Evolutionary conservation across 2,329 filamentous ascomycete species (phyloP), one percentile per base, ranked within the genome.

Genomic region (Mollisia scopiformis): DNA sequence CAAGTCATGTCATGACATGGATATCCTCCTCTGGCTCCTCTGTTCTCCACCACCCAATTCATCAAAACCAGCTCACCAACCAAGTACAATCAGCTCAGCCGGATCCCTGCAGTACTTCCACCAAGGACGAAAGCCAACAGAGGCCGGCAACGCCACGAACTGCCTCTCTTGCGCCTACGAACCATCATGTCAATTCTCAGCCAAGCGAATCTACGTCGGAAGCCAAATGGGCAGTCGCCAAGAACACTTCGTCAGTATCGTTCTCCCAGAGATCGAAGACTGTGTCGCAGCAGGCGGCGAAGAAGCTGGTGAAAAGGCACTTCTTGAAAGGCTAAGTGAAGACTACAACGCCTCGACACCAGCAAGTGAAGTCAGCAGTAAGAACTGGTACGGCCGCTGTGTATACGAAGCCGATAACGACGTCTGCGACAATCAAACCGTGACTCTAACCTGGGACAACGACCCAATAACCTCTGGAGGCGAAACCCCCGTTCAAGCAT

Each of bases 1-100:
- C 4, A 98, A 98, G 76, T 96, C 92, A 62, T 97, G 94, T 68
- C 95, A 98, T 71, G 95, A 98, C 69, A 91, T 98, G 54, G 95
- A 98, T 72, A 86, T 97, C 61, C 78, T 98, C 6, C 80, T 97
- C n/a, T 98, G 95, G 94, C 78, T 98, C 53, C 82, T 98, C 14
- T 94, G 88, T 72, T 90, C 92, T 0, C 74, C 82, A 0, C 69
- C 78, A 1, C 64, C 65, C 1, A 69, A 71, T 1, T 65, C 71
- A 13, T 64, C 67, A 21, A 71, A 74, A 8, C 74, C 79, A 11
- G 84, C 89, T 0, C 93, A 97, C 74, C 80, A 93, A 0, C 93
- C 94, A 0, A 82, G 85, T 8, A 84, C 82, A 1, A 82, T 98
- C 19, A 84, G 87, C 1, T 96, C 92, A 0, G 84, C 83, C 0